These are phyloP conservation scores for Rhodocollybia butyracea DNA, from an alignment of 768 basidiomycete species.

Conservation along the genomic window DNA sequence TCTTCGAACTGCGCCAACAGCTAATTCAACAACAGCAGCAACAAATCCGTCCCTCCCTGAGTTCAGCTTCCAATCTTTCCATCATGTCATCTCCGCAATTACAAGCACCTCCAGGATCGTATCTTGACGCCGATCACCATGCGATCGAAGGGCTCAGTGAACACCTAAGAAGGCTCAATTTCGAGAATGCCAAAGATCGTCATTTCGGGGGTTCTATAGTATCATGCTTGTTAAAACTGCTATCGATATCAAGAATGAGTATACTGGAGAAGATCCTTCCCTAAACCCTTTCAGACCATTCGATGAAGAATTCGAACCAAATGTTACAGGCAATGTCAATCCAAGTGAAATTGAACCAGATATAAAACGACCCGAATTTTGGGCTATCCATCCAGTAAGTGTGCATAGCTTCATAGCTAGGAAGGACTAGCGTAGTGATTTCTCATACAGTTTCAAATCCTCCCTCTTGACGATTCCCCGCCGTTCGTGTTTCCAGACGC, in stretches of 20 bases:
- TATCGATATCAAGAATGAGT: constrained; percentile 37
- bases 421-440: background rate
- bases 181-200: constrained; percentile 33
- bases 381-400: constrained; percentile 21
- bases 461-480: constrained; percentile 5
- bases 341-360: background rate
- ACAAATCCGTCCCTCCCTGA: too few species aligned
- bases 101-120: background rate
- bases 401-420: background rate
- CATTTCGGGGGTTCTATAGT: constrained; percentile 56
- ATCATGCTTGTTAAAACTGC: constrained; percentile 43
- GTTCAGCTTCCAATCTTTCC: too few species aligned
- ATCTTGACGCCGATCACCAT: background rate
- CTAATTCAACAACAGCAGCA: too few species aligned
- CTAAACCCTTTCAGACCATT: too few species aligned
- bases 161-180: constrained; percentile 28
- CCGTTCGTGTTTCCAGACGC: background rate
- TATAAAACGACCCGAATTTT: constrained; percentile 12
- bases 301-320: too few species aligned
- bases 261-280: too few species aligned
- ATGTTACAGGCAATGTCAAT: too few species aligned
- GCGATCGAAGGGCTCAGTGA: constrained; percentile 22
- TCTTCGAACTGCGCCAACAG: background rate
- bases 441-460: background rate
- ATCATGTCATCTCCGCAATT: too few species aligned